Percentiles rank a stretch among this genome's conserved stretches.
phyloP scores from a whole-genome alignment of 805 yeast species.

The Kluyveromyces lactis region DNA sequence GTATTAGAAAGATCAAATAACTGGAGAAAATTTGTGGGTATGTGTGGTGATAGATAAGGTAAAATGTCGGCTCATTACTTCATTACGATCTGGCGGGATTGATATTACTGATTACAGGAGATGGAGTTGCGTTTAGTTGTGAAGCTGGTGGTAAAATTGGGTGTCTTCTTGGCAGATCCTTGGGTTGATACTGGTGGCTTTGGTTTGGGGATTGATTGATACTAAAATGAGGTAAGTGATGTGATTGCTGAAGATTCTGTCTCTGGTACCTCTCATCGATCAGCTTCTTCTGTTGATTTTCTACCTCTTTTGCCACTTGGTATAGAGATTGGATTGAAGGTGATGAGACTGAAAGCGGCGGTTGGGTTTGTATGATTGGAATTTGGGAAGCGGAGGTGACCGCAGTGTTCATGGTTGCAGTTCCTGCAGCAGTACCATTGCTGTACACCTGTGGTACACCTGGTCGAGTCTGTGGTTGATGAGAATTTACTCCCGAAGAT shows the following conservation, averaged over 20 bases:
- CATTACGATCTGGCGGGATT: neutral
- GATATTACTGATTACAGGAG: neutral
- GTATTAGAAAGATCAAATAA: too few species aligned
- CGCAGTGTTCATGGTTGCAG: too few species aligned
- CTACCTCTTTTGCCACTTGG: conserved; percentile 17
- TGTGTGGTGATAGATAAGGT: too few species aligned
- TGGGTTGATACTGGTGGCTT: neutral
- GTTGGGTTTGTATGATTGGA: conserved; percentile 11
- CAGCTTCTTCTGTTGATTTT: conserved; percentile 19
- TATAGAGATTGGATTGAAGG: conserved; percentile 32
- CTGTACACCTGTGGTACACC: too few species aligned
- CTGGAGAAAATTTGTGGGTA: too few species aligned
- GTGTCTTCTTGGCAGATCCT: neutral
- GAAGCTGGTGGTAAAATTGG: conserved; percentile 2
- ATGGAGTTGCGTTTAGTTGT: neutral
- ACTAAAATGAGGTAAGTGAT: neutral
- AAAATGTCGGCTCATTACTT: too few species aligned
- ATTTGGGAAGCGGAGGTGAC: neutral
- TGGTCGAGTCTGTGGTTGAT: neutral
- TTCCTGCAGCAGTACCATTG: too few species aligned
- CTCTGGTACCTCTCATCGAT: conserved; percentile 24
- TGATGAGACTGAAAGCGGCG: conserved; percentile 82
- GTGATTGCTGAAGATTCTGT: conserved; percentile 34
- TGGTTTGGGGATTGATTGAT: neutral
- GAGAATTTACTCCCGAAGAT: neutral